Evolutionary conservation across 2,329 filamentous ascomycete genomes (phyloP).

Genomic region (Penicillium sp.): DNA sequence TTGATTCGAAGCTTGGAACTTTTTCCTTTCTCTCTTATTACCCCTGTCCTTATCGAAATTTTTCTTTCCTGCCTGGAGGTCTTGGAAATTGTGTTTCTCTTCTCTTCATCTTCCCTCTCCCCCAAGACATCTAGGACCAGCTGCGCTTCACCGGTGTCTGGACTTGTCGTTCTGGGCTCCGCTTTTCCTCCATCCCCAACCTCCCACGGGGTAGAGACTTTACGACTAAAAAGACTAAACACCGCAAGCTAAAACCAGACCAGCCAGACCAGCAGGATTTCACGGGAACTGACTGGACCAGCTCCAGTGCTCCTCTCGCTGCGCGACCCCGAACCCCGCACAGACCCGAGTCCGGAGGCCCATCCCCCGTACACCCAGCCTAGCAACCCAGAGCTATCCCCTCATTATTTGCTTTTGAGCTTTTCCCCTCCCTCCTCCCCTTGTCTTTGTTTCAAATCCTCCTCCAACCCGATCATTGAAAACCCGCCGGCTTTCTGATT

Average conservation of each 20-base stretch:
- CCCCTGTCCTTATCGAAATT: neutral
- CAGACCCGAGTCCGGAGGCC: conserved; percentile 28
- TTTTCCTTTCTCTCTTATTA: neutral
- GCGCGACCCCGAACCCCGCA: conserved; percentile 20
- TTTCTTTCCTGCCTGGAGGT: neutral
- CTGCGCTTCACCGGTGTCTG: neutral
- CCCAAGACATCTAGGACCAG: too few relatives aligned
- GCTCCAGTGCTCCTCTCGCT: neutral
- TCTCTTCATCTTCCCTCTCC: neutral
- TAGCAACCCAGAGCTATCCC: neutral
- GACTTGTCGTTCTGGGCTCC: neutral
- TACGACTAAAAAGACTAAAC: neutral
- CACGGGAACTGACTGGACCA: too few relatives aligned
- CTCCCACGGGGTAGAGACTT: neutral
- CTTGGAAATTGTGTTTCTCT: neutral
- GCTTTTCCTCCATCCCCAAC: neutral
- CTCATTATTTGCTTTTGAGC: conserved; percentile 12
- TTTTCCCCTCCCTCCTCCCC: neutral
- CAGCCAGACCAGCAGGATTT: neutral
- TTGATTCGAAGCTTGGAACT: neutral
- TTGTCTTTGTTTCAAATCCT: neutral
- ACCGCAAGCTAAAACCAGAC: neutral
- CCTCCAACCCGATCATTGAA: neutral
- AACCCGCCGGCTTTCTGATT: conserved; percentile 35
- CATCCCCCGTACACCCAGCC: conserved; percentile 14